Evolutionary conservation across 2,329 filamentous ascomycete genomes (phyloP), one percentile per base, ranked within the genome.

Genomic region (Monilinia vaccinii-corymbosi): DNA sequence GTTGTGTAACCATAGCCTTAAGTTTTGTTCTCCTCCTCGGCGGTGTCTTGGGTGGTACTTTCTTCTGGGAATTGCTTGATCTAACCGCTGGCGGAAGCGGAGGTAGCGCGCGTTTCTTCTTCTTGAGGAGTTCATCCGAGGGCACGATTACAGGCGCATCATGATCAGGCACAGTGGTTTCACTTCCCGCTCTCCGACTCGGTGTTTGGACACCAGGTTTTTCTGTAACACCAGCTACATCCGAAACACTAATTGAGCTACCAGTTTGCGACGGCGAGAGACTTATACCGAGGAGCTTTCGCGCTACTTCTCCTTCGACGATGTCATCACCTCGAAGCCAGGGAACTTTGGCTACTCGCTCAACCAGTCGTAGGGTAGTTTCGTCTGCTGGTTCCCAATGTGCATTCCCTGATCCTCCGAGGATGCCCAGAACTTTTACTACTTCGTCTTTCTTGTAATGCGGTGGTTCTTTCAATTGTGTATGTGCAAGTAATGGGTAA

Each of bases 391-490:
- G 88, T 14, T 87, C 87, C 72, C 94, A 94, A 71, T 95, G 89
- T 3, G 79, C 80, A 61, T 84, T 88, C 21, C 82, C 82, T 1
- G 81, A 80, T 3, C 85, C 83, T 10, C 81, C 79, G 3, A 97
- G 80, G 16, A 95, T 82, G 56, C 80, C 80, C 18, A 99, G 79
- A 28, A 96, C 80, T 63, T 84, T 86, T 44, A 87, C 76, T 45
- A 99, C 83, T 71, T 97, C 93, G 46, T 92, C 84, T 34, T 86
- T 84, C 73, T 97, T 99, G 79, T 99, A 97, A 71, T 96, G 86
- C 1, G 90, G 91, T 23, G 92, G 86, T 57, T 89, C 81, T 69
- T 84, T 88, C 47, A 99, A 83, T 73, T 97, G 94, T 2, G 93
- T 97, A 71, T 99, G 90, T 42, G 89, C 88, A 25, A 99, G 79